phyloP scores from a whole-genome alignment of 2,329 filamentous ascomycete genomes.

The Polytolypa hystricis region DNA sequence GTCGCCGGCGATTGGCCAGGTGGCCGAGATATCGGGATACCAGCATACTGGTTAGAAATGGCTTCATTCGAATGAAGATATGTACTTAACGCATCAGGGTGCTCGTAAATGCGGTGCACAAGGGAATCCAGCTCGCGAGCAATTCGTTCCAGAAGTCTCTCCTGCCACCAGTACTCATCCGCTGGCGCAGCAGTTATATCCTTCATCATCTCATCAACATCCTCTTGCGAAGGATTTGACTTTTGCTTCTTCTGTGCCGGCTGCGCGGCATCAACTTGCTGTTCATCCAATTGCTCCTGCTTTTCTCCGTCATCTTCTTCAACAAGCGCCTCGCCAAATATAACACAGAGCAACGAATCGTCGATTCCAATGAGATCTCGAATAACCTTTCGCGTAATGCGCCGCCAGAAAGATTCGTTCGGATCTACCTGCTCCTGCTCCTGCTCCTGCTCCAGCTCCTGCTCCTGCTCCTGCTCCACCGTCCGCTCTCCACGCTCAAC shows the following conservation, averaged over 20 bases:
- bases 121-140: slow-evolving; percentile 76
- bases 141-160: slow-evolving; percentile 69
- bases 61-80: slow-evolving; percentile 56
- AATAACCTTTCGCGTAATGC: slow-evolving; percentile 76
- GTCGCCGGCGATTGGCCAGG: not conserved
- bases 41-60: slow-evolving; percentile 61
- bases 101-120: slow-evolving; percentile 71
- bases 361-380: slow-evolving; percentile 85
- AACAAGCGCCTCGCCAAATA: slow-evolving; percentile 71
- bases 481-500: slow-evolving; percentile 13
- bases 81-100: slow-evolving; percentile 80
- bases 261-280: slow-evolving; percentile 24
- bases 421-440: slow-evolving; percentile 34
- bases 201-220: slow-evolving; percentile 24
- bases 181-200: slow-evolving; percentile 19
- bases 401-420: slow-evolving; percentile 62
- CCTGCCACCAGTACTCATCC: slow-evolving; percentile 27
- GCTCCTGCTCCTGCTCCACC: slow-evolving; percentile 46
- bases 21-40: slow-evolving; percentile 47
- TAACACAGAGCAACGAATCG: slow-evolving; percentile 68
- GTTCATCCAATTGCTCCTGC: slow-evolving; percentile 10
- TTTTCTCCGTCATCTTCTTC: slow-evolving; percentile 23
- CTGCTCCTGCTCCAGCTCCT: slow-evolving; percentile 29
- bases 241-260: slow-evolving; percentile 16
- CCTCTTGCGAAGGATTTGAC: slow-evolving; percentile 6